These are phyloP conservation scores for Pseudonectria buxi DNA, from an alignment of 2,329 filamentous ascomycete species.

Conservation along the genomic window DNA sequence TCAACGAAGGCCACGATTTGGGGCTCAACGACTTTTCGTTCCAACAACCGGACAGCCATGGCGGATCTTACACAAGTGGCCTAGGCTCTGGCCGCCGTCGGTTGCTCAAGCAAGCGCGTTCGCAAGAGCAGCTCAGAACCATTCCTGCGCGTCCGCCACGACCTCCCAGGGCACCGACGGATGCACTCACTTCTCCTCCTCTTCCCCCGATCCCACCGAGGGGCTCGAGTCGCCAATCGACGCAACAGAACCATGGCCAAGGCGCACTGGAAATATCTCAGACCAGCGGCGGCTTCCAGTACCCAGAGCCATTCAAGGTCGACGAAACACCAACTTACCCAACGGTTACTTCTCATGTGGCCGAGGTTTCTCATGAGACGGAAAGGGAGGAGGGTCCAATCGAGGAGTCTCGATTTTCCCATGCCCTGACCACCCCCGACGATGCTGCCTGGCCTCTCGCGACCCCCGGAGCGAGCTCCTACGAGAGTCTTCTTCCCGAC, in stretches of 20 bases:
- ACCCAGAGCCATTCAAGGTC: conserved; percentile 36
- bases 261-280: conserved; percentile 36
- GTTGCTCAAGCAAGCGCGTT: conserved; percentile 37
- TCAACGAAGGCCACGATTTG: conserved; percentile 30
- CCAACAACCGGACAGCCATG: conserved; percentile 12
- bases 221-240: conserved; percentile 47
- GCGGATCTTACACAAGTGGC: conserved; percentile 7
- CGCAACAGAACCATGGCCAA: conserved; percentile 37
- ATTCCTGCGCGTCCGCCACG: conserved; percentile 44
- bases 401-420: conserved; percentile 22
- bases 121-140: conserved; percentile 43
- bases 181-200: conserved; percentile 22
- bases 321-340: conserved; percentile 15
- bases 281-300: conserved; percentile 39
- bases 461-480: conserved; percentile 20
- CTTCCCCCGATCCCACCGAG: conserved; percentile 42
- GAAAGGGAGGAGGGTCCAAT: conserved; percentile 2
- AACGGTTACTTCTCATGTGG: conserved; percentile 10
- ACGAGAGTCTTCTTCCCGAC: conserved; percentile 44
- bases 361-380: conserved; percentile 5
- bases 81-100: conserved; percentile 24
- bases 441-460: conserved; percentile 37
- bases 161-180: conserved; percentile 38
- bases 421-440: conserved; percentile 36
- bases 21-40: conserved; percentile 42